Percentiles rank a stretch among this genome's conserved stretches.
Evolutionary conservation across 768 basidiomycete species (phyloP).

Genomic region (Cystofilobasidium capitatum): DNA sequence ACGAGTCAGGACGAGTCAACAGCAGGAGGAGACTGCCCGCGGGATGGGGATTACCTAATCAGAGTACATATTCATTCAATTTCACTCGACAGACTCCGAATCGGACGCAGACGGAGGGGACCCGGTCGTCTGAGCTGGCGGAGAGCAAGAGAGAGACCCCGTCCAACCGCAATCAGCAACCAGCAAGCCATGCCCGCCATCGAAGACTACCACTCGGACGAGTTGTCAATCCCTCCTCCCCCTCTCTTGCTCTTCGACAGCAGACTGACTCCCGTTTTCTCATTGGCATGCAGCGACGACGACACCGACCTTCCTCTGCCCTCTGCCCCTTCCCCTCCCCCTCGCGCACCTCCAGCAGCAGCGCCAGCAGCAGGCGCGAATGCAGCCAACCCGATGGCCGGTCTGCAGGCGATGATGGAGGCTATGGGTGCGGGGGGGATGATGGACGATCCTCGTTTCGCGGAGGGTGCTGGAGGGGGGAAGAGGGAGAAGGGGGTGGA

Average conservation of each 20-base stretch:
- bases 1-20: too few relatives aligned
- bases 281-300: conserved; percentile 10
- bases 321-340: neutral
- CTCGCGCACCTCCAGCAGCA: neutral
- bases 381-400: conserved; percentile 20
- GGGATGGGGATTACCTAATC: too few relatives aligned
- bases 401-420: conserved; percentile 24
- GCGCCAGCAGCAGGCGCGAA: neutral
- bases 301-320: conserved; percentile 27
- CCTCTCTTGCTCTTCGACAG: neutral
- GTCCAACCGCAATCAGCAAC: neutral
- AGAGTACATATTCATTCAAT: too few relatives aligned
- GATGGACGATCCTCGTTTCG: neutral
- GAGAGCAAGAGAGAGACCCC: too few relatives aligned
- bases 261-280: neutral
- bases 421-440: conserved; percentile 12
- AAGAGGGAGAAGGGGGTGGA: neutral
- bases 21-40: too few relatives aligned
- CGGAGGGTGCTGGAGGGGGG: neutral
- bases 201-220: conserved; percentile 26
- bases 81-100: too few relatives aligned
- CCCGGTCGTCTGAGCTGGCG: too few relatives aligned
- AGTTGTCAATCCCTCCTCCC: conserved; percentile 3
- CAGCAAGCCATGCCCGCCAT: conserved; percentile 1
- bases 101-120: too few relatives aligned